Evolutionary conservation across 768 basidiomycete species (phyloP).

Genomic region (Trametopsis cervina): DNA sequence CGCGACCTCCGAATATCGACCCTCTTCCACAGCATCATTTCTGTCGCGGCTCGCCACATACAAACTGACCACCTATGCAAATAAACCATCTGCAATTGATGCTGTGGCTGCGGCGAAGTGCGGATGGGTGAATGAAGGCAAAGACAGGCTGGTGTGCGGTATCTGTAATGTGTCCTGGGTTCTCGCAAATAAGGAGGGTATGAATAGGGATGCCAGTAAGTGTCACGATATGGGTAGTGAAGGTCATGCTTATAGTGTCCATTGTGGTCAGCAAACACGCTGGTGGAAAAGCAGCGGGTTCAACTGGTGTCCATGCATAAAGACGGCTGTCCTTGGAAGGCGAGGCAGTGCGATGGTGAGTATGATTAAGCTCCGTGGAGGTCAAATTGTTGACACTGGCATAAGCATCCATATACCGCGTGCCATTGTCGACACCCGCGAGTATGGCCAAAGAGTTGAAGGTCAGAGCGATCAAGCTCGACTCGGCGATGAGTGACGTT

Average conservation of each 20-base stretch:
- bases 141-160: constrained; percentile 70
- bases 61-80: constrained; percentile 74
- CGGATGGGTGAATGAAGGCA: constrained; percentile 81
- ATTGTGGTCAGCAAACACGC: constrained; percentile 43
- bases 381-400: constrained; percentile 1
- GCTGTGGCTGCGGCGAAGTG: constrained; percentile 77
- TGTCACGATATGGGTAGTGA: constrained; percentile 13
- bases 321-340: constrained; percentile 79
- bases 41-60: constrained; percentile 69
- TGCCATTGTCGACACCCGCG: constrained; percentile 64
- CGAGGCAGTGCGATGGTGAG: constrained; percentile 74
- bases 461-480: constrained; percentile 43
- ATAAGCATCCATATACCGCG: constrained; percentile 65
- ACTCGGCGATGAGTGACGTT: constrained; percentile 45
- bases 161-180: constrained; percentile 73
- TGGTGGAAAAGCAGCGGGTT: constrained; percentile 67
- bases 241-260: constrained; percentile 19
- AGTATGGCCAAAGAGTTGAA: constrained; percentile 57
- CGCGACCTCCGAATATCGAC: constrained; percentile 59
- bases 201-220: constrained; percentile 74
- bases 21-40: constrained; percentile 71
- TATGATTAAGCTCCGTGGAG: constrained; percentile 1
- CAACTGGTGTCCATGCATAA: constrained; percentile 70
- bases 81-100: constrained; percentile 67
- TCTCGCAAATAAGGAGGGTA: constrained; percentile 59